Conservation (phyloP, 2,329 filamentous ascomycete species). For the Coleophoma crateriformis region DNA sequence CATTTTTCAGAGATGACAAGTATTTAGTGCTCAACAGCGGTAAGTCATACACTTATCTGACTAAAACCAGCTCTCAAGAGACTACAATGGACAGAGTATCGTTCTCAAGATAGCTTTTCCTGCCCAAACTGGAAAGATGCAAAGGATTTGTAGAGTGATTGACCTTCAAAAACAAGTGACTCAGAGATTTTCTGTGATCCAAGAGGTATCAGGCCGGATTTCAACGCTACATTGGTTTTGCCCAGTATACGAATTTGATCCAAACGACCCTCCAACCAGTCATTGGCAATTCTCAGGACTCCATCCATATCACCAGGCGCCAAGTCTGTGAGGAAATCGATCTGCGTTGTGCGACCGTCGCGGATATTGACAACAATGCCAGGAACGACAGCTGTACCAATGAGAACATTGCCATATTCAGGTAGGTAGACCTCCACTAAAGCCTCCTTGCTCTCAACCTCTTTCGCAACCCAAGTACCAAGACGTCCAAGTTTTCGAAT, state of each 20-base stretch:
- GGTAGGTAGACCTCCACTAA: constrained; percentile 74
- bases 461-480: constrained; percentile 73
- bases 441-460: constrained; percentile 69
- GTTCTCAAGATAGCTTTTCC: constrained; percentile 37
- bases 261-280: constrained; percentile 80
- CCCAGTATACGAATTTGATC: constrained; percentile 66
- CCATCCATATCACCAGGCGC: constrained; percentile 70
- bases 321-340: constrained; percentile 77
- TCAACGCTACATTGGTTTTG: constrained; percentile 66
- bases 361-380: constrained; percentile 69
- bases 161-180: constrained; percentile 77
- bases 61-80: constrained; percentile 4
- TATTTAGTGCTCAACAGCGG: not conserved
- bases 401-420: constrained; percentile 70
- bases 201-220: constrained; percentile 72
- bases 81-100: constrained; percentile 2
- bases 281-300: constrained; percentile 74
- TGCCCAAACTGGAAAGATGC: constrained; percentile 56
- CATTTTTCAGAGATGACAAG: not conserved
- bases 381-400: constrained; percentile 75
- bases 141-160: constrained; percentile 62
- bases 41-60: constrained; percentile 9
- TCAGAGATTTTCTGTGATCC: constrained; percentile 73
- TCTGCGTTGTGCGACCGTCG: constrained; percentile 68
- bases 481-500: constrained; percentile 72